phyloP scores from a whole-genome alignment of 805 yeast genomes.

The Metschnikowia peoriensis region DNA sequence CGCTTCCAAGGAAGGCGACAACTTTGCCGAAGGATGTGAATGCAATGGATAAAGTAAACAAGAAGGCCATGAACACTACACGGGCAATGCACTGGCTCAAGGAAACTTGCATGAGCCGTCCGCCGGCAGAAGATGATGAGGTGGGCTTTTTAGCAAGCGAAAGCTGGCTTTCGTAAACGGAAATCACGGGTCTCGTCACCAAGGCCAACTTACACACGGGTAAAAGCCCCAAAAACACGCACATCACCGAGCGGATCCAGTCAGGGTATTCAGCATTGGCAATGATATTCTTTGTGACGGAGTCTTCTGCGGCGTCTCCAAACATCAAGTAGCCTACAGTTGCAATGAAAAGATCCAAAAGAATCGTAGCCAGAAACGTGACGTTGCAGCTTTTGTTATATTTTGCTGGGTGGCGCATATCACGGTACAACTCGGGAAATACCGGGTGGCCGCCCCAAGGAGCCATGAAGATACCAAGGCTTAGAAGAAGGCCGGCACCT shows the following conservation, averaged over 20 bases:
- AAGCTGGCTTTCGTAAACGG: conserved; percentile 35
- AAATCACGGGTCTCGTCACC: conserved; percentile 37
- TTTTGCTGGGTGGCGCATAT: conserved; percentile 69
- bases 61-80: conserved; percentile 22
- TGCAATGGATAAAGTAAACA: conserved; percentile 24
- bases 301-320: conserved; percentile 66
- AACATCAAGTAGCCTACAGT: conserved; percentile 75
- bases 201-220: conserved; percentile 44
- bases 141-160: conserved; percentile 7
- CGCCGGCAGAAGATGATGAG: neutral
- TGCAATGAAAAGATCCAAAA: conserved; percentile 62
- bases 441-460: conserved; percentile 87
- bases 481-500: conserved; percentile 40
- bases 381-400: conserved; percentile 51
- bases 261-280: conserved; percentile 65
- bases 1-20: conserved; percentile 41
- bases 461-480: conserved; percentile 66
- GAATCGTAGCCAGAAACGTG: conserved; percentile 57
- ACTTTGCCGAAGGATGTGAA: conserved; percentile 41
- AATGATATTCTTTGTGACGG: conserved; percentile 74
- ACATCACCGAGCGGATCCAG: conserved; percentile 40
- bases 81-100: conserved; percentile 18
- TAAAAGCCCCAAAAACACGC: conserved; percentile 36
- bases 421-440: conserved; percentile 73
- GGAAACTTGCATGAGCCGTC: neutral